Evolutionary conservation across 2,329 filamentous ascomycete genomes (phyloP).

Genomic region (Aspergillus alliaceus): DNA sequence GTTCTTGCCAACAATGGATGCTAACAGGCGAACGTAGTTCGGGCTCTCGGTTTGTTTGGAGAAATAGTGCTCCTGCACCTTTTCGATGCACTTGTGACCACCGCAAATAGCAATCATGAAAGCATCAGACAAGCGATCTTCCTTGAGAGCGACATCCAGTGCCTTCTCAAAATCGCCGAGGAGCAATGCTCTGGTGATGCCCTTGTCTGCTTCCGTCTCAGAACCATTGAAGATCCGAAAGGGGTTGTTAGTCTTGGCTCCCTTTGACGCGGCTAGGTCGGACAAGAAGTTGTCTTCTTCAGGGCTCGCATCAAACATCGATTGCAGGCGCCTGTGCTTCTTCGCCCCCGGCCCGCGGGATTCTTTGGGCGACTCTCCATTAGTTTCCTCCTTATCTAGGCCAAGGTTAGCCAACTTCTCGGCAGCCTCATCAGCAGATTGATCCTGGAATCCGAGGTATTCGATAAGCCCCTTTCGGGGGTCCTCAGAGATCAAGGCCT

Average conservation of each 20-base stretch:
- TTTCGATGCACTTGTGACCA: conserved; percentile 88
- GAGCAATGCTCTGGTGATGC: conserved; percentile 83
- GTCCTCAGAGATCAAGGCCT: conserved; percentile 80
- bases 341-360: conserved; percentile 48
- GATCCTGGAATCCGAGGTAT: conserved; percentile 80
- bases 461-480: conserved; percentile 84
- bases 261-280: conserved; percentile 82
- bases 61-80: conserved; percentile 89
- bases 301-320: conserved; percentile 73
- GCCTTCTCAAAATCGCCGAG: conserved; percentile 89
- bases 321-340: conserved; percentile 67
- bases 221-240: conserved; percentile 84
- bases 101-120: conserved; percentile 98
- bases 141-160: conserved; percentile 81
- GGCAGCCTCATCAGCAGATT: conserved; percentile 50
- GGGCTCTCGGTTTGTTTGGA: conserved; percentile 78
- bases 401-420: conserved; percentile 45
- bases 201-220: conserved; percentile 81
- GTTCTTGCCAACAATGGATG: conserved; percentile 93
- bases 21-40: conserved; percentile 86
- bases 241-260: conserved; percentile 87
- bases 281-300: conserved; percentile 85
- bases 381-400: conserved; percentile 41
- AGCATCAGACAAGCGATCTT: conserved; percentile 89
- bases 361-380: conserved; percentile 50